A percentile compares a stretch with the other conserved stretches of the same genome.
These are phyloP conservation scores for Malus domestica DNA, from an alignment of 306 rosid species.

Conservation along the genomic window DNA sequence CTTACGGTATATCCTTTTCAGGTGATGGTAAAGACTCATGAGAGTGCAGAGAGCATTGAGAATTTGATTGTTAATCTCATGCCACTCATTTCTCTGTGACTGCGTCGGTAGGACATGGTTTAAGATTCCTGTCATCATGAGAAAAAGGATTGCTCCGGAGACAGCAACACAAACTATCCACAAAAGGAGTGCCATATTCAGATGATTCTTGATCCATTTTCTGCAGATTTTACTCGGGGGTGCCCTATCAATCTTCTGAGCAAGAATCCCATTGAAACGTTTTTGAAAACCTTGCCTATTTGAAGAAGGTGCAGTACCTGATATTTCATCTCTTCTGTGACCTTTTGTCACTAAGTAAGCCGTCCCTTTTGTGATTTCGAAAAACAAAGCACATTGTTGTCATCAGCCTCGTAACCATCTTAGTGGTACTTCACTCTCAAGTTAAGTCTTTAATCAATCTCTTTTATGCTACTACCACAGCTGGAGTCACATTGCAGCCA, in stretches of 20 bases:
- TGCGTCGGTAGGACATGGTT: conserved; percentile 29
- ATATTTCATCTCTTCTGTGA: conserved; percentile 17
- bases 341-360: conserved; percentile 13
- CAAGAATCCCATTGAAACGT: conserved; percentile 2
- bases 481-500: conserved; percentile 22
- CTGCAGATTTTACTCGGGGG: conserved; percentile 20
- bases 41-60: conserved; percentile 65
- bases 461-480: conserved; percentile 14
- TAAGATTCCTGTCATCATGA: conserved; percentile 57
- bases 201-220: conserved; percentile 43
- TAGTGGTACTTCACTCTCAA: neutral
- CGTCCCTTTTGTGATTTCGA: conserved; percentile 24
- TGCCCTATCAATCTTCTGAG: conserved; percentile 29
- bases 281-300: neutral
- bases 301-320: conserved; percentile 16
- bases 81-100: conserved; percentile 44
- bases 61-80: conserved; percentile 56
- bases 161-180: conserved; percentile 41
- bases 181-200: conserved; percentile 44
- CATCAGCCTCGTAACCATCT: conserved; percentile 12
- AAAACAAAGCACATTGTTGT: conserved; percentile 14
- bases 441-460: neutral
- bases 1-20: conserved; percentile 41
- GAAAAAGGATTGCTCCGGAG: conserved; percentile 55
- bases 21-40: conserved; percentile 57